Base-by-base conservation (phyloP, 352 stramenopile genomes). In the Thraustotheca clavata region DNA sequence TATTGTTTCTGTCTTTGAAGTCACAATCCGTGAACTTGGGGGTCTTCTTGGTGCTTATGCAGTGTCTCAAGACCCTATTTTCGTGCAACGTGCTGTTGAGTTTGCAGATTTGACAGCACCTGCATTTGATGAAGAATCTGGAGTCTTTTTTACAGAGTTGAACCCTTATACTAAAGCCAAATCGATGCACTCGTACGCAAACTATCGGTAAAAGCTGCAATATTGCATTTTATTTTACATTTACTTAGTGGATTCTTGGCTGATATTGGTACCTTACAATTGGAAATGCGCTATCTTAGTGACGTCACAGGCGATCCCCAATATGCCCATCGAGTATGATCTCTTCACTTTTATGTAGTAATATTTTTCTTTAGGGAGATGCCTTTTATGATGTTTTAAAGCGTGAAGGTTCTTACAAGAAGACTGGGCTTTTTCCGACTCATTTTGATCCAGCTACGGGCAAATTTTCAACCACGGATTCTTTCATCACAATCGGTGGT, bases 1-100 rank as follows among this genome's bases (percentile, higher is more conserved):
- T 27, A 63, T 73, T 14, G 79, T 99, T 9, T 98, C 90, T 22
- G 79, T 98, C 22, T 99, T 99, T 79, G 97, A 99, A 80, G 99
- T 96, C 1, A 99, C 96, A 40, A 99, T 99, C 81, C 91, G 97
- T 24, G 91, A 94, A 72, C 80, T 99, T 3, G 97, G 96, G 20
- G 97, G 97, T 8, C 77, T 99, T 4, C 80, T 99, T 9, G 91
- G 89, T 34, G 96, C 96, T 0, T 99, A 97, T 73, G 86, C 96
- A 65, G 72, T 99, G 32, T 91, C 92, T 18, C 40, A 67, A 0
- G 86, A 97, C 72, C 59, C 49, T 4, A 67, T 93, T 18, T 97
- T 98, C 73, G 86, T 98, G 49, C 71, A 89, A 12, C 95, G 98
- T 62, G 96, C 96, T 12, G 62, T 82, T 31, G 92, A 98, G 71